Percentiles rank a stretch among this genome's conserved stretches.
phyloP scores from a whole-genome alignment of 164 flowering plant species.

The Tinospora cordifolia region DNA sequence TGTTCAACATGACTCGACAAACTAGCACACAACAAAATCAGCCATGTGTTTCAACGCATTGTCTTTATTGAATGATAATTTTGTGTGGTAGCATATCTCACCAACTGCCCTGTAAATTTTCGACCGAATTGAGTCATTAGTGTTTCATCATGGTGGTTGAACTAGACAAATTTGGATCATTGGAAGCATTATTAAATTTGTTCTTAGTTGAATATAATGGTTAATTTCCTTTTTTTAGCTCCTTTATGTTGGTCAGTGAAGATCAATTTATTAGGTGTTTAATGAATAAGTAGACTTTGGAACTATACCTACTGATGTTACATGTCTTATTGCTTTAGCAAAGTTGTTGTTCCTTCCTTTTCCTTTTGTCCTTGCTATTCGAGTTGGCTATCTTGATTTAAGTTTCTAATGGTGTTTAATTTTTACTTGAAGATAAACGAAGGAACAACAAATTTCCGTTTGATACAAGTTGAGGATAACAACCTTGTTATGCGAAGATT shows the following conservation, averaged over 20 bases:
- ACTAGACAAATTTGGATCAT: not conserved
- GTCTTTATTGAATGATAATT: no score
- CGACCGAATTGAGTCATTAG: no score
- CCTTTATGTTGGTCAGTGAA: not conserved
- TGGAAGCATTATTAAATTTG: not conserved
- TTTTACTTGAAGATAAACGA: conserved; percentile 9
- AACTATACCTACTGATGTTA: not conserved
- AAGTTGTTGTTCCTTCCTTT: not conserved
- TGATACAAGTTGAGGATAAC: conserved; percentile 13
- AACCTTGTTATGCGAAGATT: conserved; percentile 11
- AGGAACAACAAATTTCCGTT: conserved; percentile 8
- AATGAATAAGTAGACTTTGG: not conserved
- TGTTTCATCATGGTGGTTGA: not conserved
- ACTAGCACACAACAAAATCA: no score
- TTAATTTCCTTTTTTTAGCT: not conserved
- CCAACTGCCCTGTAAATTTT: no score
- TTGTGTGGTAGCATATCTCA: no score
- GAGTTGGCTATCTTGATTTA: not conserved
- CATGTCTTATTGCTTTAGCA: not conserved
- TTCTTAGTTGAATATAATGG: not conserved
- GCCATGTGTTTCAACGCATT: no score
- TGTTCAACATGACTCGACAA: no score
- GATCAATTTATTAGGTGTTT: not conserved
- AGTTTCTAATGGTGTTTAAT: not conserved
- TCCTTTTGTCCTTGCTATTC: not conserved